These are phyloP conservation scores for Kodamaea suecica DNA, from an alignment of 1,139 yeast species.

Conservation along the genomic window DNA sequence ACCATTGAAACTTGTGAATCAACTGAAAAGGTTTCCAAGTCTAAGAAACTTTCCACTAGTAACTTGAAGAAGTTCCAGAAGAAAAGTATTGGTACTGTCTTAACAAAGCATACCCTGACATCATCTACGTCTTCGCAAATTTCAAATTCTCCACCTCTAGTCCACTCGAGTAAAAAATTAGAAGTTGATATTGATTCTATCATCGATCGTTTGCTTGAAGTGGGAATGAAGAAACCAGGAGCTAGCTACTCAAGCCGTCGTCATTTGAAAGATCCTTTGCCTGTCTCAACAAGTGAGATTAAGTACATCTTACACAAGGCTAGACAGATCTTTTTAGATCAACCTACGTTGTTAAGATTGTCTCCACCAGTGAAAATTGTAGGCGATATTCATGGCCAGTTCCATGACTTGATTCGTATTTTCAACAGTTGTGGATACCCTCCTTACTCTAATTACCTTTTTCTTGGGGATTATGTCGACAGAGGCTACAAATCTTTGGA, in stretches of 20 bases:
- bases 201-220: conserved; percentile 50
- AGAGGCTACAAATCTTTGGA: conserved; percentile 82
- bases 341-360: conserved; percentile 71
- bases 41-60: conserved; percentile 9
- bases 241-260: conserved; percentile 18
- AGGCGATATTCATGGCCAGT: conserved; percentile 88
- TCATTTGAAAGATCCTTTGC: conserved; percentile 40
- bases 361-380: conserved; percentile 86
- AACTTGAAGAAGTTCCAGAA: conserved; percentile 14
- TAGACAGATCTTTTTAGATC: conserved; percentile 66
- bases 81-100: conserved; percentile 11
- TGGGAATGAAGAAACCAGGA: conserved; percentile 32
- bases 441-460: conserved; percentile 72
- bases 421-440: conserved; percentile 79
- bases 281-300: conserved; percentile 53
- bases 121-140: conserved; percentile 21
- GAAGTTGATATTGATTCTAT: conserved; percentile 52
- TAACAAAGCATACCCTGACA: conserved; percentile 9
- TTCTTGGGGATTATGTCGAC: conserved; percentile 84
- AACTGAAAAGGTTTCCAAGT: background rate
- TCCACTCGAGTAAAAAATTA: conserved; percentile 16
- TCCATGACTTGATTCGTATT: conserved; percentile 68
- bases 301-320: conserved; percentile 64
- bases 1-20: conserved; percentile 2
- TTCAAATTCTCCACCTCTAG: conserved; percentile 29